A percentile compares a stretch with the other conserved stretches of the same genome.
These are phyloP conservation scores for Schrenkiella parvula DNA, from an alignment of 345 rosid genomes.

Conservation along the genomic window DNA sequence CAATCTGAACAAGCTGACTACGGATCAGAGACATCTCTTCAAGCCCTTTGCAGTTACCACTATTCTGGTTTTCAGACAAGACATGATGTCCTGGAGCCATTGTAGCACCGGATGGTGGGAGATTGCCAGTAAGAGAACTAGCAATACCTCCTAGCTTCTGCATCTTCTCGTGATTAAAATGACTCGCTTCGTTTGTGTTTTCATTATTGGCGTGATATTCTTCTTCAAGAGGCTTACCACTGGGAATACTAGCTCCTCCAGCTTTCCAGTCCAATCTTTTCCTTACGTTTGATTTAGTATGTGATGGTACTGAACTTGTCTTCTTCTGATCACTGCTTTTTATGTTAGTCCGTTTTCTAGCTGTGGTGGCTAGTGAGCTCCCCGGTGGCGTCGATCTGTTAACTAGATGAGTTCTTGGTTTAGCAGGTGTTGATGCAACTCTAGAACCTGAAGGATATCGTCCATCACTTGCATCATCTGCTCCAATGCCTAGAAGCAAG, in stretches of 20 bases:
- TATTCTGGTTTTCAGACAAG: slow-evolving; percentile 46
- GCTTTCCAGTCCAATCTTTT: slow-evolving; percentile 55
- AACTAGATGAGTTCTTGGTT: slow-evolving; percentile 35
- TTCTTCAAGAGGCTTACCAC: slow-evolving; percentile 29
- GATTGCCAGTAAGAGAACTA: slow-evolving; percentile 57
- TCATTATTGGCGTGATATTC: background rate
- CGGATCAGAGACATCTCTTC: slow-evolving; percentile 79
- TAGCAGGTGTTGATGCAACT: slow-evolving; percentile 33
- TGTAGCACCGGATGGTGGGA: slow-evolving; percentile 40
- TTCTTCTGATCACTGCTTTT: slow-evolving; percentile 48
- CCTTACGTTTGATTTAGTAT: slow-evolving; percentile 40
- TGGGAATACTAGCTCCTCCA: slow-evolving; percentile 39
- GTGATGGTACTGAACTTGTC: slow-evolving; percentile 21
- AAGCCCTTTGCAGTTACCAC: slow-evolving; percentile 54
- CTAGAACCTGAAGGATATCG: slow-evolving; percentile 40
- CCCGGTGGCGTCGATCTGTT: slow-evolving; percentile 48
- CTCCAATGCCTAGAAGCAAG: slow-evolving; percentile 9
- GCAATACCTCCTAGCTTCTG: slow-evolving; percentile 50
- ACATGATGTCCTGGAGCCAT: slow-evolving; percentile 35
- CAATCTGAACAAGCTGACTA: slow-evolving; percentile 83
- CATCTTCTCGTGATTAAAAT: slow-evolving; percentile 32
- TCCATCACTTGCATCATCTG: slow-evolving; percentile 65
- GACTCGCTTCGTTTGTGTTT: slow-evolving; percentile 14
- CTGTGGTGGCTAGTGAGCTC: slow-evolving; percentile 43
- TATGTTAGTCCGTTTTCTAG: slow-evolving; percentile 45